Conservation (phyloP, 2,329 filamentous ascomycete genomes). For the Aspergillus terreus region DNA sequence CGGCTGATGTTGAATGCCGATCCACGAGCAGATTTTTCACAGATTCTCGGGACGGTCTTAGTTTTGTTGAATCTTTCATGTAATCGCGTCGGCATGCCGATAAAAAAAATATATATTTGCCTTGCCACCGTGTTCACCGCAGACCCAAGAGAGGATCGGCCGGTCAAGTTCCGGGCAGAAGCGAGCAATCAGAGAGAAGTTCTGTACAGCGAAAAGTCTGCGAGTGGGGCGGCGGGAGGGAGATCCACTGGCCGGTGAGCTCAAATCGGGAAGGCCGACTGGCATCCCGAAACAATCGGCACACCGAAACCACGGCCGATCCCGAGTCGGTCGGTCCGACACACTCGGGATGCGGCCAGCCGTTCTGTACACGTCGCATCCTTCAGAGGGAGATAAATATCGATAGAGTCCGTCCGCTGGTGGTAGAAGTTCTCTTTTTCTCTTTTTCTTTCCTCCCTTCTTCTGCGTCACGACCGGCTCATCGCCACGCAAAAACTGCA, state of each 20-base stretch:
- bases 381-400: not conserved
- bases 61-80: too few species aligned
- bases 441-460: not conserved
- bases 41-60: too few species aligned
- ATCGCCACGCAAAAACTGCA: not conserved
- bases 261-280: slow-evolving; percentile 7
- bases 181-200: not conserved
- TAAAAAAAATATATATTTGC: not conserved
- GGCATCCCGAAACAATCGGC: slow-evolving; percentile 1
- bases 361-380: too few species aligned
- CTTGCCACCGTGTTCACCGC: slow-evolving; percentile 5
- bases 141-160: slow-evolving; percentile 4
- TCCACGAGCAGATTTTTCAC: too few species aligned
- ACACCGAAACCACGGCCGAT: slow-evolving; percentile 1
- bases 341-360: not conserved
- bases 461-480: not conserved
- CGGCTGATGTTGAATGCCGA: too few species aligned
- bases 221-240: slow-evolving; percentile 1
- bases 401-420: not conserved
- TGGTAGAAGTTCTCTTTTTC: not conserved
- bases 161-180: slow-evolving; percentile 9
- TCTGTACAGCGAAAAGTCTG: not conserved
- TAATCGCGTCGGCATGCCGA: not conserved
- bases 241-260: slow-evolving; percentile 10
- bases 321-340: not conserved